Percentiles rank a stretch among this genome's conserved stretches.
These are phyloP conservation scores for Chrysoporthe austroafricana DNA, from an alignment of 2,329 filamentous ascomycete genomes.

Conservation along the genomic window DNA sequence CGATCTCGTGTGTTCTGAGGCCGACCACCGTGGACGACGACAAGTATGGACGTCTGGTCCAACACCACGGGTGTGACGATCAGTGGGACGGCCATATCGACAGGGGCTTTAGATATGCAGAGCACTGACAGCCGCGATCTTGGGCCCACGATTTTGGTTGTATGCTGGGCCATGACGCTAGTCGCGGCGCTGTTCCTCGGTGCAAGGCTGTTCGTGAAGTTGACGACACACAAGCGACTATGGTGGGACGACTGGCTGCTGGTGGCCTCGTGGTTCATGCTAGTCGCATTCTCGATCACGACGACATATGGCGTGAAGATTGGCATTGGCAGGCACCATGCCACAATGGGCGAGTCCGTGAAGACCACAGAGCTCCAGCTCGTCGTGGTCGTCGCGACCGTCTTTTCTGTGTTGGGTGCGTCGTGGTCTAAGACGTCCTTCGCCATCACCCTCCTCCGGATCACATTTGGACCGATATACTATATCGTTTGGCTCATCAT, in stretches of 20 bases:
- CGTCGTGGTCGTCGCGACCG: constrained; percentile 31
- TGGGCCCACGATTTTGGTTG: constrained; percentile 2
- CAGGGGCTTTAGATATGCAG: neutral
- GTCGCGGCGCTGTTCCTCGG: constrained; percentile 3
- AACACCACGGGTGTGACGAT: neutral
- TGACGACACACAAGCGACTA: constrained; percentile 1
- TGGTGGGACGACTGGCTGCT: constrained; percentile 19
- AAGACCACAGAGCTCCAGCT: constrained; percentile 27
- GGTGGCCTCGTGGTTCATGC: constrained; percentile 9
- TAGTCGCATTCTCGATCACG: constrained; percentile 6
- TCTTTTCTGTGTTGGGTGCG: constrained; percentile 38
- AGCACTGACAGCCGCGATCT: neutral
- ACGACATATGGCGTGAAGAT: constrained; percentile 1
- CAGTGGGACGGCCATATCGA: neutral
- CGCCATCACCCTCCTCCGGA: constrained; percentile 41
- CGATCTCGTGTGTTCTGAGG: neutral
- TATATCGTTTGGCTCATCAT: constrained; percentile 39
- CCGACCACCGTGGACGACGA: neutral
- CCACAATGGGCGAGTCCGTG: neutral
- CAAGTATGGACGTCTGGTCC: neutral
- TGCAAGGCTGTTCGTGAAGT: neutral
- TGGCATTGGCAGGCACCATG: constrained; percentile 5
- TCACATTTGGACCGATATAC: constrained; percentile 36
- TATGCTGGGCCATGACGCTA: constrained; percentile 6
- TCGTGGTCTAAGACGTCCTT: constrained; percentile 45